Evolutionary conservation across 2,329 filamentous ascomycete genomes (phyloP).

Genomic region (Chaetomium sp.): DNA sequence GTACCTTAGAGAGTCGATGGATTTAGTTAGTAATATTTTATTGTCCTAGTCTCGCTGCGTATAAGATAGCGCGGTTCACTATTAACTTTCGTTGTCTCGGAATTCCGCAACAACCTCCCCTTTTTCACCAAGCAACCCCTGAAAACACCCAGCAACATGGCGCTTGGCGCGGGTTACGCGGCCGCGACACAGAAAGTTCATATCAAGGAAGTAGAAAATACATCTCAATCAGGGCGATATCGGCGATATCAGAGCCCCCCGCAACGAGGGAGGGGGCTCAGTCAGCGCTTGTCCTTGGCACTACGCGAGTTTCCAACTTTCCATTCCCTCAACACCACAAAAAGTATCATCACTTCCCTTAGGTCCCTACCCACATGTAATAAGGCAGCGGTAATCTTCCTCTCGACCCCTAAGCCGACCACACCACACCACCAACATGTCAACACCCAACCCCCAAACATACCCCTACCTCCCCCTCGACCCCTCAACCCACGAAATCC

Average conservation of each 20-base stretch:
- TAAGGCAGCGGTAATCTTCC: not conserved
- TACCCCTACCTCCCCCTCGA: slow-evolving; percentile 19
- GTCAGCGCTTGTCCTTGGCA: no score
- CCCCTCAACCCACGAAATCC: slow-evolving; percentile 16
- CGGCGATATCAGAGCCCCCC: not conserved
- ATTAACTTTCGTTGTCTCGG: no score
- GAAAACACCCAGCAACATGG: not conserved
- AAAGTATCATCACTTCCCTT: not conserved
- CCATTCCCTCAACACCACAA: not conserved
- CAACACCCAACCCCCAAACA: not conserved
- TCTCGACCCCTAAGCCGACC: not conserved
- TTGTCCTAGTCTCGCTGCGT: no score
- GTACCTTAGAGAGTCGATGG: no score
- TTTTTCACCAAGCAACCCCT: no score
- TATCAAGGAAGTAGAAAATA: not conserved
- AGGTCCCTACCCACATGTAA: no score
- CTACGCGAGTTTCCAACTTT: not conserved
- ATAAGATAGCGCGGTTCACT: no score
- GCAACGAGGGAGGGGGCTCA: no score
- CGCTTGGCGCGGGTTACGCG: not conserved
- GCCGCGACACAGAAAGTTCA: not conserved
- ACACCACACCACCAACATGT: not conserved
- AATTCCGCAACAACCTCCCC: no score
- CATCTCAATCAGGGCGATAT: not conserved
- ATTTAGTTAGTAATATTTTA: no score